Evolutionary conservation across 192 early-diverging fungal genomes (phyloP).

Genomic region (Linnemannia exigua): DNA sequence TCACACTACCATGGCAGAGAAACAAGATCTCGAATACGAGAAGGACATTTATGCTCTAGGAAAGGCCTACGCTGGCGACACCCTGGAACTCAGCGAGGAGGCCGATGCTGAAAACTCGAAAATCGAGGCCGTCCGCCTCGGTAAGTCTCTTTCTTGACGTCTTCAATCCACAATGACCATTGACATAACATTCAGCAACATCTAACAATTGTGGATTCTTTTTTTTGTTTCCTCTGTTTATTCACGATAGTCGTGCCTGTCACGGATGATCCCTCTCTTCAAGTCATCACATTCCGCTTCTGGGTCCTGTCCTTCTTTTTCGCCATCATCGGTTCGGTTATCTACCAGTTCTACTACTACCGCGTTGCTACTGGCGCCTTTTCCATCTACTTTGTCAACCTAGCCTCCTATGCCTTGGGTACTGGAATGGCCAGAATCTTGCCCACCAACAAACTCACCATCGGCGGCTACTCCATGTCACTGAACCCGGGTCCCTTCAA

Average conservation of each 20-base stretch:
- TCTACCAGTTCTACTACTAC: slow-evolving; percentile 58
- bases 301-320: slow-evolving; percentile 64
- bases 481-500: slow-evolving; percentile 65
- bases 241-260: slow-evolving; percentile 16
- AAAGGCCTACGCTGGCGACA: not conserved
- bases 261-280: slow-evolving; percentile 59
- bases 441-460: not conserved
- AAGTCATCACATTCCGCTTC: slow-evolving; percentile 64
- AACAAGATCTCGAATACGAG: slow-evolving; percentile 4
- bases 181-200: too few species aligned
- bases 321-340: slow-evolving; percentile 39
- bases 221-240: not conserved
- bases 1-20: slow-evolving; percentile 1
- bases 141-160: not conserved
- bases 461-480: slow-evolving; percentile 18
- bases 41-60: slow-evolving; percentile 4
- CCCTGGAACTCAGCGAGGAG: slow-evolving; percentile 17
- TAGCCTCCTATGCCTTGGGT: slow-evolving; percentile 48
- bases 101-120: slow-evolving; percentile 29
- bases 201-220: not conserved
- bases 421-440: slow-evolving; percentile 30
- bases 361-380: slow-evolving; percentile 34
- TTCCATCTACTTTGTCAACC: slow-evolving; percentile 55
- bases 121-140: slow-evolving; percentile 55
- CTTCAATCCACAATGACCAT: not conserved